A percentile compares a stretch with the other conserved stretches of the same genome.
phyloP scores from a whole-genome alignment of 805 yeast species.

The Huiozyma naganishii region DNA sequence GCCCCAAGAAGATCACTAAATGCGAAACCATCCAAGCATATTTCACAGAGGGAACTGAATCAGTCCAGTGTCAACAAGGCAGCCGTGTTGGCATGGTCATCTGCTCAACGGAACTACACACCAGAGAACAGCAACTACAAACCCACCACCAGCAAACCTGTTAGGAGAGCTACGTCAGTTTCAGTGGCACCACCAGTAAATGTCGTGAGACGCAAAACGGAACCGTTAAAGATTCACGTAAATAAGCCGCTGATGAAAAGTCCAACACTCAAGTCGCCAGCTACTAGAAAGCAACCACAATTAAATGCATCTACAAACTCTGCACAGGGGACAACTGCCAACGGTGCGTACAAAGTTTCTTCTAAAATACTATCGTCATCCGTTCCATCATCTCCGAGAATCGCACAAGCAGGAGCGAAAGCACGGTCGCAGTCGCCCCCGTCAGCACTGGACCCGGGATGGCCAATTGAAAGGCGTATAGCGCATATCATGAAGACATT shows the following conservation, averaged over 20 bases:
- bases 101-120: neutral
- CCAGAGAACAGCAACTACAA: neutral
- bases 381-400: no score
- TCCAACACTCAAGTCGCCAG: neutral
- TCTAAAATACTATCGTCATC: no score
- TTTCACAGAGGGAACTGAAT: neutral
- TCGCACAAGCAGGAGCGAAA: no score
- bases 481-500: slow-evolving; percentile 19
- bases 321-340: no score
- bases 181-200: no score
- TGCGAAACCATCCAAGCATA: slow-evolving; percentile 1
- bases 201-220: no score
- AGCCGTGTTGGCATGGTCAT: slow-evolving; percentile 6
- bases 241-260: neutral
- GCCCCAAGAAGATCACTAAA: neutral
- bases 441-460: no score
- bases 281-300: neutral
- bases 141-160: neutral
- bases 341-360: no score
- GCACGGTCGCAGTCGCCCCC: no score
- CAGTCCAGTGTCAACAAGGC: slow-evolving; percentile 5
- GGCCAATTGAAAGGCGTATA: neutral
- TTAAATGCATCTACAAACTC: no score
- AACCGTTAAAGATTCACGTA: neutral
- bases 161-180: neutral